These are phyloP conservation scores for Auriscalpium orientale DNA, from an alignment of 768 basidiomycete species.

Conservation along the genomic window DNA sequence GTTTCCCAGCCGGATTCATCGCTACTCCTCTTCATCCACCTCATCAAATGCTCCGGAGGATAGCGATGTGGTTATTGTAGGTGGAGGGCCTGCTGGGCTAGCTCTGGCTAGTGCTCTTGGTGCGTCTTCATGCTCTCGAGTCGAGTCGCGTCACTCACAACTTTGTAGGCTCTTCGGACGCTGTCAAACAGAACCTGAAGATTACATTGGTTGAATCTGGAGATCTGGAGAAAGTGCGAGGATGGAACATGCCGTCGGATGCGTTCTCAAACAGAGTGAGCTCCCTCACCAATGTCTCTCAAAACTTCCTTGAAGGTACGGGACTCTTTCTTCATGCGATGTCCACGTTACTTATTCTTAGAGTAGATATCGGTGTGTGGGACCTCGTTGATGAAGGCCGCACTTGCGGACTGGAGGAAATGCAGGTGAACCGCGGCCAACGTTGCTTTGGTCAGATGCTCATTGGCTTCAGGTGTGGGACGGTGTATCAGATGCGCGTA, in stretches of 20 bases:
- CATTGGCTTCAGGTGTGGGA: conserved; percentile 71
- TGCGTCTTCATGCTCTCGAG: conserved; percentile 27
- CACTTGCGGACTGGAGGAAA: conserved; percentile 69
- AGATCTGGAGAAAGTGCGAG: conserved; percentile 56
- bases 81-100: conserved; percentile 89
- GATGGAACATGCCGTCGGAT: conserved; percentile 53
- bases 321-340: not conserved
- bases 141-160: conserved; percentile 2
- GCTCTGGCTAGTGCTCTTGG: conserved; percentile 83
- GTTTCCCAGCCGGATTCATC: too few relatives aligned
- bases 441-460: conserved; percentile 3
- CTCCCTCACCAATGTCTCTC: conserved; percentile 74
- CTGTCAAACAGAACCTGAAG: conserved; percentile 43
- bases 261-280: conserved; percentile 79
- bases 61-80: conserved; percentile 88
- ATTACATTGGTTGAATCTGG: conserved; percentile 79
- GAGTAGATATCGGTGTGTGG: conserved; percentile 80
- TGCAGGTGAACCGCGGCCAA: conserved; percentile 52
- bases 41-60: conserved; percentile 27
- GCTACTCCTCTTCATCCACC: too few relatives aligned
- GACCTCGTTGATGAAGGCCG: conserved; percentile 56
- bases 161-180: conserved; percentile 42
- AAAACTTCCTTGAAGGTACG: conserved; percentile 57
- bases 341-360: conserved; percentile 4
- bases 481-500: conserved; percentile 73